A percentile compares a stretch with the other conserved stretches of the same genome.
phyloP scores from a whole-genome alignment of 805 yeast species.

The Zygoascus ofunaensis region DNA sequence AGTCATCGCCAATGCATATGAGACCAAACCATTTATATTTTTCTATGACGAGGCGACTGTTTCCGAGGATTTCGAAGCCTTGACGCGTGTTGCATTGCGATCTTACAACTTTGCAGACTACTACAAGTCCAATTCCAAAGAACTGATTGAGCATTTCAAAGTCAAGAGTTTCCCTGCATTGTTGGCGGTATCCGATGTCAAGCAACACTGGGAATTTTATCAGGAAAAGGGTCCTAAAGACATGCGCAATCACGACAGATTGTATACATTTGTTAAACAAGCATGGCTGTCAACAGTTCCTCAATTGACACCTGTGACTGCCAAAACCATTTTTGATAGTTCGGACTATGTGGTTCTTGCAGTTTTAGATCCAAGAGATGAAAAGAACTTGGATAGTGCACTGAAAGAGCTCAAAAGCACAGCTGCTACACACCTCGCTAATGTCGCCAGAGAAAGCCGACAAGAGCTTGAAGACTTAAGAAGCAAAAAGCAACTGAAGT shows the following conservation, averaged over 20 bases:
- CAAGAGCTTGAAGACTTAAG: constrained; percentile 23
- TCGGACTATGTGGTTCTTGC: constrained; percentile 26
- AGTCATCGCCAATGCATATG: constrained; percentile 19
- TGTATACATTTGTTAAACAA: constrained; percentile 26
- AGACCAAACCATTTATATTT: constrained; percentile 27
- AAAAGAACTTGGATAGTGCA: constrained; percentile 16
- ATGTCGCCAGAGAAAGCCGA: constrained; percentile 16
- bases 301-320: constrained; percentile 30
- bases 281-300: constrained; percentile 31
- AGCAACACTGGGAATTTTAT: constrained; percentile 19
- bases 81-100: constrained; percentile 26
- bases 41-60: constrained; percentile 32
- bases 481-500: constrained; percentile 23
- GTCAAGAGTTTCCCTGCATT: constrained; percentile 26
- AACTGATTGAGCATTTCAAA: constrained; percentile 21
- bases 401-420: constrained; percentile 25
- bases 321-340: constrained; percentile 23
- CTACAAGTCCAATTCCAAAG: constrained; percentile 22
- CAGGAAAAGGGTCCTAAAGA: constrained; percentile 27
- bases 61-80: constrained; percentile 32
- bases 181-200: constrained; percentile 23
- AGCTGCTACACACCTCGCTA: constrained; percentile 23
- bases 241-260: constrained; percentile 23
- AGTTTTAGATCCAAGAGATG: constrained; percentile 24
- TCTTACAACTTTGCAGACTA: constrained; percentile 27